These are phyloP conservation scores for Chrysanthemum lavandulifolium DNA, from an alignment of 129 eudicot genomes.

Conservation along the genomic window DNA sequence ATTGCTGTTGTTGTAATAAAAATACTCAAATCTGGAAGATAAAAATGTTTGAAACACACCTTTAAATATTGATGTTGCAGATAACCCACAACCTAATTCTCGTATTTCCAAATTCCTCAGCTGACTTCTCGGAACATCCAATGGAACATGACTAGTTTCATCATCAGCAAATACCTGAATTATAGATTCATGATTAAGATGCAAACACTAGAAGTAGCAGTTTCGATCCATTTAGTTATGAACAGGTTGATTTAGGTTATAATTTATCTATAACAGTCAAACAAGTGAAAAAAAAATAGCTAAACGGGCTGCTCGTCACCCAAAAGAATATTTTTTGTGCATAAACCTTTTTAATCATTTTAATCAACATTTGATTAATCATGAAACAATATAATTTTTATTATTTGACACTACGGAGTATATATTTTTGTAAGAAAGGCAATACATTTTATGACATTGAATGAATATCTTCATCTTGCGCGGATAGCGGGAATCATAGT, in stretches of 20 bases:
- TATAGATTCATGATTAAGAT: conserved; percentile 11
- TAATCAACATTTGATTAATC: too few species aligned
- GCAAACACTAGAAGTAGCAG: neutral
- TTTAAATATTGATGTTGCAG: conserved; percentile 47
- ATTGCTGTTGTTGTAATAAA: neutral
- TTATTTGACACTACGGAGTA: too few species aligned
- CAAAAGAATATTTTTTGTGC: neutral
- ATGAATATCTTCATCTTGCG: too few species aligned
- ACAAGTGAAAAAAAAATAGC: neutral
- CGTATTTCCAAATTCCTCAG: conserved; percentile 39
- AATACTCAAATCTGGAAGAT: conserved; percentile 1
- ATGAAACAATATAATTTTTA: too few species aligned
- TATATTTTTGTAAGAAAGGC: too few species aligned
- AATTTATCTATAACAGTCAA: neutral
- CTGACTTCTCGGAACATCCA: conserved; percentile 46
- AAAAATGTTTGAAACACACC: conserved; percentile 33
- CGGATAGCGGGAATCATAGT: too few species aligned
- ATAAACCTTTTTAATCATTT: too few species aligned
- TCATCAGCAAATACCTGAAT: conserved; percentile 77
- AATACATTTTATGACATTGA: too few species aligned
- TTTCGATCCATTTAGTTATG: neutral
- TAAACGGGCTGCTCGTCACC: neutral
- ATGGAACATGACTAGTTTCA: conserved; percentile 48
- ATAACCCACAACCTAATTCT: conserved; percentile 50
- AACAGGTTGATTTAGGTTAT: neutral